A percentile compares a stretch with the other conserved stretches of the same genome.
These are phyloP conservation scores for Dalbergia cultrata DNA, from an alignment of 306 rosid species.

Conservation along the genomic window DNA sequence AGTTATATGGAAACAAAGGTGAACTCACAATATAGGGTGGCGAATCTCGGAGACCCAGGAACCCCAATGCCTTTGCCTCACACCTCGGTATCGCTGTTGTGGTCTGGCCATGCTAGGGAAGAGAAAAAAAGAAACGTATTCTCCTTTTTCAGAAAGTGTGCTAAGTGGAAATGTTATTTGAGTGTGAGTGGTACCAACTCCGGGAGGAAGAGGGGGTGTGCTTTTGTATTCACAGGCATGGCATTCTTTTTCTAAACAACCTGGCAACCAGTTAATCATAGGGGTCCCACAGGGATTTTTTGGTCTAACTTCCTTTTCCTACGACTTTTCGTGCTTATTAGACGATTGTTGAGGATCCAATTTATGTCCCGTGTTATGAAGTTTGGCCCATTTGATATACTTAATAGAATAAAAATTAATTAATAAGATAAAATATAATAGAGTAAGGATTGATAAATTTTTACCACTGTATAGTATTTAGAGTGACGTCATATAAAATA, in stretches of 20 bases:
- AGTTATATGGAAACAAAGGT: background rate
- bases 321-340: too few relatives aligned
- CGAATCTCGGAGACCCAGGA: slow-evolving; percentile 99
- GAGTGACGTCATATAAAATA: too few relatives aligned
- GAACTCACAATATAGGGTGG: slow-evolving; percentile 89
- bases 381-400: too few relatives aligned
- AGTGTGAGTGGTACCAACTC: slow-evolving; percentile 34
- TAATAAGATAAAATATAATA: too few relatives aligned
- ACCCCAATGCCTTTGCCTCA: slow-evolving; percentile 99
- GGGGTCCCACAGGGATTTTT: slow-evolving; percentile 67
- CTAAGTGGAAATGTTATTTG: slow-evolving; percentile 42
- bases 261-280: slow-evolving; percentile 56
- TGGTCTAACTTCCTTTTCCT: slow-evolving; percentile 36
- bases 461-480: too few relatives aligned
- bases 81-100: slow-evolving; percentile 94
- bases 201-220: slow-evolving; percentile 49
- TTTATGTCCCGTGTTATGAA: too few relatives aligned
- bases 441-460: too few relatives aligned
- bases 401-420: too few relatives aligned
- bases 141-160: slow-evolving; percentile 44
- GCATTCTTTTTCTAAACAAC: background rate
- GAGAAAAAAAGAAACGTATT: slow-evolving; percentile 41
- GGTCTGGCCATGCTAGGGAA: slow-evolving; percentile 80
- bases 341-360: too few relatives aligned
- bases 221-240: slow-evolving; percentile 54